phyloP scores from a whole-genome alignment of 1,284 basidiomycete species.

The Microbotryomycetes sp. region DNA sequence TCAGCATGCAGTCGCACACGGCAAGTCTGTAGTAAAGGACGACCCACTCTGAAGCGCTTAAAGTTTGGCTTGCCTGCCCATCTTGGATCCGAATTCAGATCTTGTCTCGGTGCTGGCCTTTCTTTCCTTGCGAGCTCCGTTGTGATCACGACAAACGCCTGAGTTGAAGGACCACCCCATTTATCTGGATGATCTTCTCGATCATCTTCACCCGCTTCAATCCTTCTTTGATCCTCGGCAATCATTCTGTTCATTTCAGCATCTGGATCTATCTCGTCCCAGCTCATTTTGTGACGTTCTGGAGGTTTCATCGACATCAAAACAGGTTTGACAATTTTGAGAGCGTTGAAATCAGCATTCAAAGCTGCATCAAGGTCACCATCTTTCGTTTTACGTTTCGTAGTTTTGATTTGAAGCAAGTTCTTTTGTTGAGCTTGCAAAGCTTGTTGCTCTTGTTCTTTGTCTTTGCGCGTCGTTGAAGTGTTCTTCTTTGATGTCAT shows the following conservation, averaged over 20 bases:
- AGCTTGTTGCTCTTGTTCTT: neutral
- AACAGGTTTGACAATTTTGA: conserved; percentile 29
- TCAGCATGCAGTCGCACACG: neutral
- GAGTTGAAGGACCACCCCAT: conserved; percentile 19
- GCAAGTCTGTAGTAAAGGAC: neutral
- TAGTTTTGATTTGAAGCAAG: conserved; percentile 23
- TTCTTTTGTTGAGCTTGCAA: neutral
- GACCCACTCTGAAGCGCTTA: conserved; percentile 27
- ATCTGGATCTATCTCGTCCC: conserved; percentile 30
- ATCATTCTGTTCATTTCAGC: conserved; percentile 20
- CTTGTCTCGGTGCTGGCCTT: conserved; percentile 2
- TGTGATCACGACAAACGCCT: conserved; percentile 25
- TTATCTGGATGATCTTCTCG: conserved; percentile 22
- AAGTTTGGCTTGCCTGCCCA: conserved; percentile 27
- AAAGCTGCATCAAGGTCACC: conserved; percentile 2
- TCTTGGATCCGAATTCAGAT: conserved; percentile 6
- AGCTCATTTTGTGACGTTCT: conserved; percentile 13
- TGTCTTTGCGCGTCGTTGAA: conserved; percentile 8
- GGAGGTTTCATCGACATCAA: conserved; percentile 16
- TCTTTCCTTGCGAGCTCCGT: conserved; percentile 12
- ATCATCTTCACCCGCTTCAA: conserved; percentile 1
- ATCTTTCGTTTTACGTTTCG: conserved; percentile 15
- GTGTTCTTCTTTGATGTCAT: no score
- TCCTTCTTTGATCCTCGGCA: conserved; percentile 12
- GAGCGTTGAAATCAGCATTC: conserved; percentile 34